Percentiles rank a stretch among this genome's conserved stretches.
Evolutionary conservation across 441 rosid species (phyloP).

Genomic region (Pelargonium fulgidum): DNA sequence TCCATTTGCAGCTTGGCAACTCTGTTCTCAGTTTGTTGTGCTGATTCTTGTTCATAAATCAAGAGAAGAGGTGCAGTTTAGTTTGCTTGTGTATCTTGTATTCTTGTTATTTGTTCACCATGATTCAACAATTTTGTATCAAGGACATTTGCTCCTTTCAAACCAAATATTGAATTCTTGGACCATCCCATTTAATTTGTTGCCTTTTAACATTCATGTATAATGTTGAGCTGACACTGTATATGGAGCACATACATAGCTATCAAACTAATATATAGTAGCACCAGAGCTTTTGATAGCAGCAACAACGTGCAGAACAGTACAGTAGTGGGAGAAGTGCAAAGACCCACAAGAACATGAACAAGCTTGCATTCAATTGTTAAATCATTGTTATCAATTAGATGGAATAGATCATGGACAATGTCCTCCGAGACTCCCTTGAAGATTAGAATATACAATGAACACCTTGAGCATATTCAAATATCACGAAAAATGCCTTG

Average conservation of each 20-base stretch:
- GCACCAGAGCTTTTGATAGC: slow-evolving; percentile 91
- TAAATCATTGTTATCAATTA: slow-evolving; percentile 93
- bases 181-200: neutral
- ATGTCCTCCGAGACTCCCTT: slow-evolving; percentile 57
- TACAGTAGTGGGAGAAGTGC: too few relatives aligned
- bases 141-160: neutral
- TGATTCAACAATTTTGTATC: neutral
- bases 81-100: neutral
- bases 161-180: neutral
- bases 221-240: too few relatives aligned
- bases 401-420: slow-evolving; percentile 65
- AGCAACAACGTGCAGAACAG: slow-evolving; percentile 63
- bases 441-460: too few relatives aligned
- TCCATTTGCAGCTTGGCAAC: slow-evolving; percentile 19
- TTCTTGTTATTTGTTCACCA: neutral
- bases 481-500: too few relatives aligned
- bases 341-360: slow-evolving; percentile 93
- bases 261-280: slow-evolving; percentile 48
- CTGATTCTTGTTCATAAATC: neutral
- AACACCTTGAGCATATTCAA: too few relatives aligned
- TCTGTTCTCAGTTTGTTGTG: slow-evolving; percentile 14
- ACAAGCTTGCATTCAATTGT: slow-evolving; percentile 88
- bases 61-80: slow-evolving; percentile 12
- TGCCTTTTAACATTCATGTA: neutral
- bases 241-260: too few relatives aligned